phyloP scores from a whole-genome alignment of 2,329 filamentous ascomycete species.

The Pseudogymnoascus sp. region DNA sequence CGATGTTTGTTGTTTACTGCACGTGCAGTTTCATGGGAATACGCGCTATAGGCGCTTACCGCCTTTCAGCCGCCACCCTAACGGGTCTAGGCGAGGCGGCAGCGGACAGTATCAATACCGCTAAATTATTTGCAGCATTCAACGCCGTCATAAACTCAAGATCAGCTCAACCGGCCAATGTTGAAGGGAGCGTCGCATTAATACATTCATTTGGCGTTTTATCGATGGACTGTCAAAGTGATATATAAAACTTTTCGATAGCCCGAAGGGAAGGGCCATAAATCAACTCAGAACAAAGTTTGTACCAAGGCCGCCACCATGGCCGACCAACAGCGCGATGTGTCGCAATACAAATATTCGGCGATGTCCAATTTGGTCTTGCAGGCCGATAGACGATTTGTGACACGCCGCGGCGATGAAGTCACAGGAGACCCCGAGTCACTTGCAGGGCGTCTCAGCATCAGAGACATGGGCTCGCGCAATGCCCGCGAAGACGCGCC shows the following conservation, averaged over 20 bases:
- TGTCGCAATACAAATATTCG: constrained; percentile 98
- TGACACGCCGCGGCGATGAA: constrained; percentile 86
- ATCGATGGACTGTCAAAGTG: constrained; percentile 6
- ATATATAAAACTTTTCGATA: constrained; percentile 9
- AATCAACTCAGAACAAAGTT: constrained; percentile 2
- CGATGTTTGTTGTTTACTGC: neutral
- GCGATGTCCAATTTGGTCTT: constrained; percentile 99
- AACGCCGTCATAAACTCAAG: constrained; percentile 5
- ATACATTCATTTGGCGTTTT: constrained; percentile 10
- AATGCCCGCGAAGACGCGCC: constrained; percentile 72
- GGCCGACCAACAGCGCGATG: constrained; percentile 70
- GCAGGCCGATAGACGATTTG: constrained; percentile 96
- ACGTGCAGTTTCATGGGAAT: neutral
- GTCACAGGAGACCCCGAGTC: constrained; percentile 96
- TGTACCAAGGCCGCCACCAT: constrained; percentile 36
- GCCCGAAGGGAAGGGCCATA: constrained; percentile 7
- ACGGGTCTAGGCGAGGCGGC: neutral
- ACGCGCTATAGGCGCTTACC: constrained; percentile 8
- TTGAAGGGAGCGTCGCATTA: constrained; percentile 6
- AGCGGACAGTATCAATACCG: constrained; percentile 4
- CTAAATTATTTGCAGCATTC: constrained; percentile 10
- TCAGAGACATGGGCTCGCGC: constrained; percentile 87
- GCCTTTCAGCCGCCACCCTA: constrained; percentile 3
- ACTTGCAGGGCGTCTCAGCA: constrained; percentile 84
- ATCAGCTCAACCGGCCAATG: neutral